Conservation (phyloP, 2,329 filamentous ascomycete genomes). For the Tolypocladium capitatum region DNA sequence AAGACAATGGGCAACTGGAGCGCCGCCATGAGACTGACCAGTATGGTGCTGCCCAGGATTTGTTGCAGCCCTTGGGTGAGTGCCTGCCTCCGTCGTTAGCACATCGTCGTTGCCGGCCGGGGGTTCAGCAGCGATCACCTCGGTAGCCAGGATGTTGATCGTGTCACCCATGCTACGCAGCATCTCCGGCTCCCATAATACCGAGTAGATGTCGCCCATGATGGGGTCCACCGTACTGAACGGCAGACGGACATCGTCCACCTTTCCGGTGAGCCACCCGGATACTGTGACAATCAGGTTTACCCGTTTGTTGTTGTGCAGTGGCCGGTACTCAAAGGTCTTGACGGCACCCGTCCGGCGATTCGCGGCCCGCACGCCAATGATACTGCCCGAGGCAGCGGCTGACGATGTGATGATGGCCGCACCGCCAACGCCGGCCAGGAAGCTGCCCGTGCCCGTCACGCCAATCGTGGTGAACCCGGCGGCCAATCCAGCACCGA, state of each 20-base stretch:
- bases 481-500: slow-evolving; percentile 84
- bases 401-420: slow-evolving; percentile 88
- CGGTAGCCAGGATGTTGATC: slow-evolving; percentile 94
- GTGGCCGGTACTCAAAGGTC: slow-evolving; percentile 90
- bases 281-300: slow-evolving; percentile 92
- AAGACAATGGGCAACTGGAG: slow-evolving; percentile 84
- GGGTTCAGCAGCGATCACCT: slow-evolving; percentile 44
- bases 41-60: slow-evolving; percentile 78
- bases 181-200: slow-evolving; percentile 98
- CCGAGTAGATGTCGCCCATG: slow-evolving; percentile 96
- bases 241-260: slow-evolving; percentile 89
- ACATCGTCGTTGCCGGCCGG: not conserved
- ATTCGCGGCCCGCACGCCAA: slow-evolving; percentile 75
- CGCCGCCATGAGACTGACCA: slow-evolving; percentile 82
- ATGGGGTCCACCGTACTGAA: slow-evolving; percentile 94
- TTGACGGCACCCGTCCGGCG: slow-evolving; percentile 81
- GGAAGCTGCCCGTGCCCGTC: slow-evolving; percentile 73
- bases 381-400: slow-evolving; percentile 72
- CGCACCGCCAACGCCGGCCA: slow-evolving; percentile 83
- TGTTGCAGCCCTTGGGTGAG: slow-evolving; percentile 94
- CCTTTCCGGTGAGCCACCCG: slow-evolving; percentile 97
- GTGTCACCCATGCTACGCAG: slow-evolving; percentile 94
- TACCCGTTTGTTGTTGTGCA: slow-evolving; percentile 96
- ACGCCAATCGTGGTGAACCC: slow-evolving; percentile 94
- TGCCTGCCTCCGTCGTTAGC: slow-evolving; percentile 39